Conservation (phyloP, 164 flowering plant genomes). For the Platanus orientalis region DNA sequence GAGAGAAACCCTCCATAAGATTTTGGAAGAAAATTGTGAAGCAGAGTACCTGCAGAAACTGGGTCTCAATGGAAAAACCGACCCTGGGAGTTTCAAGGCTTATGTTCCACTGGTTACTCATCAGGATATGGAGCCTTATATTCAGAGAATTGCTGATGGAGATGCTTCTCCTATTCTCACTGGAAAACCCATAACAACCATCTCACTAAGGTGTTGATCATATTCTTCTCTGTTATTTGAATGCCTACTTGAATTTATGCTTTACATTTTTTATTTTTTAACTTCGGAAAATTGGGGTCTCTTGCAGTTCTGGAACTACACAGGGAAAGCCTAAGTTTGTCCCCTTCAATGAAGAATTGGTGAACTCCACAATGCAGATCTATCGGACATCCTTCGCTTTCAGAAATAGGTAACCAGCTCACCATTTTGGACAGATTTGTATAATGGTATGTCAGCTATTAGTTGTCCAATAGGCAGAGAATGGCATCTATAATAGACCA, state of each 20-base stretch:
- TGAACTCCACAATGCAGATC: constrained; percentile 65
- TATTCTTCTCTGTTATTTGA: neutral
- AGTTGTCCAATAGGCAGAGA: too few species aligned
- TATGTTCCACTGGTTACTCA: constrained; percentile 70
- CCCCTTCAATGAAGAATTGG: constrained; percentile 73
- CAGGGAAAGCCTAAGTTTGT: constrained; percentile 80
- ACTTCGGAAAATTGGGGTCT: neutral
- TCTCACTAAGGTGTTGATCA: constrained; percentile 58
- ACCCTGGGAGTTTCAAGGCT: constrained; percentile 58
- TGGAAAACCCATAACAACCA: constrained; percentile 62
- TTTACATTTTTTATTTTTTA: neutral
- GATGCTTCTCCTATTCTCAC: constrained; percentile 63
- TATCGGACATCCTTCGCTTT: constrained; percentile 75
- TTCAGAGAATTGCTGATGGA: constrained; percentile 71
- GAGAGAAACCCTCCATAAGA: constrained; percentile 57
- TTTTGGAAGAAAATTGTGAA: constrained; percentile 62
- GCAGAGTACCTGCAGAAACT: constrained; percentile 59
- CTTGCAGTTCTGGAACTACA: constrained; percentile 83
- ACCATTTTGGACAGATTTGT: neutral
- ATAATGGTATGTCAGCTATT: too few species aligned
- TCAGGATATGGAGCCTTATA: constrained; percentile 66
- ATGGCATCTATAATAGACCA: too few species aligned
- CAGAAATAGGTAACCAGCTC: constrained; percentile 63
- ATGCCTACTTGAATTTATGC: neutral
- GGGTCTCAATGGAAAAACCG: constrained; percentile 82